phyloP scores from a whole-genome alignment of 768 basidiomycete species.

The Basidioascus undulatus region DNA sequence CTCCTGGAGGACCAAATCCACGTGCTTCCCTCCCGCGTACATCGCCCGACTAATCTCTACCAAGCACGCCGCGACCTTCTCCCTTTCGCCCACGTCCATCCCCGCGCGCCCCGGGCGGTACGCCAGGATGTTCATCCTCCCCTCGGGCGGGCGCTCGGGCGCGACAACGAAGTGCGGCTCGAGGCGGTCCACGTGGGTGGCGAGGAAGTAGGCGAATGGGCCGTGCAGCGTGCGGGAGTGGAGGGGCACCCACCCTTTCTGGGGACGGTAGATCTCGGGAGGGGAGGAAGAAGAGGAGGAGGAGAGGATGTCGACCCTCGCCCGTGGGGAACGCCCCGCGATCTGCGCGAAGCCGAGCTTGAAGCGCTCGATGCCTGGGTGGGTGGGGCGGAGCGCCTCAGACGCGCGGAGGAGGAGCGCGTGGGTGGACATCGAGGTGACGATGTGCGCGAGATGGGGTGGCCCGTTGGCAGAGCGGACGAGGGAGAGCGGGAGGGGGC shows the following conservation, averaged over 20 bases:
- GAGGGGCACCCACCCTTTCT: conserved; percentile 25
- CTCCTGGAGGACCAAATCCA: conserved; percentile 26
- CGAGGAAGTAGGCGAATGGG: conserved; percentile 67
- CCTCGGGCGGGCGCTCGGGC: conserved; percentile 25
- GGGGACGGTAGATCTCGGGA: conserved; percentile 39
- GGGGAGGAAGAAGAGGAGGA: conserved; percentile 16
- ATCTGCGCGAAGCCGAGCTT: conserved; percentile 62
- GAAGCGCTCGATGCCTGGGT: conserved; percentile 66
- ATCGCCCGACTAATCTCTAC: conserved; percentile 36
- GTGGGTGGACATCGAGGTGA: conserved; percentile 64
- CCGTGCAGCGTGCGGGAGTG: conserved; percentile 32
- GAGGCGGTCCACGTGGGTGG: conserved; percentile 63
- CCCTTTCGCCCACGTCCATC: conserved; percentile 22
- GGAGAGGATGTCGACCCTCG: conserved; percentile 33
- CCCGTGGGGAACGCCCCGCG: conserved; percentile 42
- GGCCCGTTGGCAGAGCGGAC: conserved; percentile 16
- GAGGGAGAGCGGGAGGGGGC: conserved; percentile 22
- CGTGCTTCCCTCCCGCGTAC: conserved; percentile 53
- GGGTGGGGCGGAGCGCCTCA: conserved; percentile 38
- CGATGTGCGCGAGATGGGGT: conserved; percentile 40
- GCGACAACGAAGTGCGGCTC: conserved; percentile 60
- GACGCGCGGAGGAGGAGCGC: conserved; percentile 60
- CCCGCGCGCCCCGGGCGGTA: not conserved
- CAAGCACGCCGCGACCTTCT: conserved; percentile 29
- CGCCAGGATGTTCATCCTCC: conserved; percentile 43